These are phyloP conservation scores for Elsinoe batatas DNA, from an alignment of 2,329 filamentous ascomycete genomes.

Conservation along the genomic window DNA sequence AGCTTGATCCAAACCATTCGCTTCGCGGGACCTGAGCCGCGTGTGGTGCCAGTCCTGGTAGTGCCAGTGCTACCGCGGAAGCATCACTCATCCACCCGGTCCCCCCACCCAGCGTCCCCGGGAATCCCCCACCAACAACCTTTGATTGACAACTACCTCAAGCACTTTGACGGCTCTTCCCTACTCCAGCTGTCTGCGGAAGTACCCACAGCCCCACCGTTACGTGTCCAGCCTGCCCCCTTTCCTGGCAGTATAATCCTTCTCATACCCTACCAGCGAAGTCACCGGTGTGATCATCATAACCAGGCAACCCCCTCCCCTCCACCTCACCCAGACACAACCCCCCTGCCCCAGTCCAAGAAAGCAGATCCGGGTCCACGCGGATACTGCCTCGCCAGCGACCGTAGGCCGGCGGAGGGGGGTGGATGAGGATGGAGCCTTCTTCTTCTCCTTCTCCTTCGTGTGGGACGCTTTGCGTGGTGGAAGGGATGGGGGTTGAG, in stretches of 20 bases:
- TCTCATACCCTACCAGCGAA: no score
- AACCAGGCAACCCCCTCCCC: constrained; percentile 2
- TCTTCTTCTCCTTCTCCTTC: background rate
- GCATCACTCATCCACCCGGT: no score
- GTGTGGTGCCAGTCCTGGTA: no score
- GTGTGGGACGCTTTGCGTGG: background rate
- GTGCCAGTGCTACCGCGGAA: no score
- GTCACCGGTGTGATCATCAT: background rate
- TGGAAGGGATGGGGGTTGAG: background rate
- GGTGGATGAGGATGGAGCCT: background rate
- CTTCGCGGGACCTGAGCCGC: no score
- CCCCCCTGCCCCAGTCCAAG: constrained; percentile 46
- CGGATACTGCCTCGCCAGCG: constrained; percentile 75
- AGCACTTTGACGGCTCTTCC: no score
- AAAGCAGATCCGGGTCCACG: constrained; percentile 70
- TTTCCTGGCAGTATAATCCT: background rate
- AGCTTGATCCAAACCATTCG: no score
- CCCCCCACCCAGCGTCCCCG: no score
- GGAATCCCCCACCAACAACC: no score
- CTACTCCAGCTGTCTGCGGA: no score
- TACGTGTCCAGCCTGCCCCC: background rate
- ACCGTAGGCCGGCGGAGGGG: constrained; percentile 75
- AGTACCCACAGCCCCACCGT: no score
- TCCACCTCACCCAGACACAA: background rate
- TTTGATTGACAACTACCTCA: no score